Conservation (phyloP, 1,139 yeast species). For the Geotrichum citri-aurantii region DNA sequence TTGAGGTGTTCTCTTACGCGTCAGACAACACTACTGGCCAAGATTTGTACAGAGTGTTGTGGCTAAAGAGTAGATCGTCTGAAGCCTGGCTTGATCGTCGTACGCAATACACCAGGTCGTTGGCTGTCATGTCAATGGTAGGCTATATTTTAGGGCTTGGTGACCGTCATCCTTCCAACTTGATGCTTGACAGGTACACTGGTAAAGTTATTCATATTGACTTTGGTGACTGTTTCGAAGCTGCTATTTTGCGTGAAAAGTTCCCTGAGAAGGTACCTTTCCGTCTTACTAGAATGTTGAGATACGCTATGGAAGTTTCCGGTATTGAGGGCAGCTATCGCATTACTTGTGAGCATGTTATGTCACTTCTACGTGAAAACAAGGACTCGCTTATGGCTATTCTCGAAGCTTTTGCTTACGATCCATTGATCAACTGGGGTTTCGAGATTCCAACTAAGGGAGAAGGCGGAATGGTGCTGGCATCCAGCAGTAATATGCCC, state of each 20-base stretch:
- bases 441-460: constrained; percentile 85
- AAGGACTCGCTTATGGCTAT: constrained; percentile 97
- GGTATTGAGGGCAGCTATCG: constrained; percentile 97
- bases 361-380: constrained; percentile 88
- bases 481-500: constrained; percentile 33
- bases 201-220: constrained; percentile 97
- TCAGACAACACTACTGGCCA: constrained; percentile 94
- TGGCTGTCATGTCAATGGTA: constrained; percentile 98
- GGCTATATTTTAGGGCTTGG: constrained; percentile 96
- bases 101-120: constrained; percentile 89
- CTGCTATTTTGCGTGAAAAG: constrained; percentile 91
- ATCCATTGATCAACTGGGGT: constrained; percentile 98
- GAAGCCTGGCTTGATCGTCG: constrained; percentile 98
- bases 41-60: constrained; percentile 87
- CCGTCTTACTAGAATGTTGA: constrained; percentile 91
- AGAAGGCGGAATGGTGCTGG: constrained; percentile 66
- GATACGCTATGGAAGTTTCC: constrained; percentile 98
- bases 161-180: constrained; percentile 94
- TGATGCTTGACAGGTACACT: constrained; percentile 89
- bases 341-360: constrained; percentile 94
- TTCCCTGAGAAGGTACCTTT: constrained; percentile 98
- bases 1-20: constrained; percentile 94
- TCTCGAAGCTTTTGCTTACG: constrained; percentile 96
- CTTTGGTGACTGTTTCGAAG: constrained; percentile 98
- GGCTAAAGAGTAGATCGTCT: constrained; percentile 93